Evolutionary conservation across 768 basidiomycete species (phyloP), one percentile per base, ranked within the genome.

Genomic region (Agaricus subrufescens): DNA sequence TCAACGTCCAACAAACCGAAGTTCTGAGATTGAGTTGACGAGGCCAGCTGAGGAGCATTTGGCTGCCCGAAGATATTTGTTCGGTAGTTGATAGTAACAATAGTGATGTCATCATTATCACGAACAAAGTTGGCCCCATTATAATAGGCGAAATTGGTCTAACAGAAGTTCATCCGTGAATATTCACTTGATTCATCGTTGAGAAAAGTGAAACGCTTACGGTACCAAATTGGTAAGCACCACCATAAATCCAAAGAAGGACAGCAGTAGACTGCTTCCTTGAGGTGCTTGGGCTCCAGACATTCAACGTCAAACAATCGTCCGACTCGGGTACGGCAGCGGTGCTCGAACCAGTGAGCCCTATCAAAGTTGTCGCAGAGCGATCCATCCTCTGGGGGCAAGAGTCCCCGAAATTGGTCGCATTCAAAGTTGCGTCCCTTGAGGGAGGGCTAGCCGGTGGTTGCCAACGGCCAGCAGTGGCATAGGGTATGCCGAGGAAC

Each of bases 41-140:
- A 60, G 31, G 56, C 57, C 26, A 73, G 68, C 51, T 75, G 73
- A n/a, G 75, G 73, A 7, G 74, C 73, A 47, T 66, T 69, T 0
- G 75, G 75, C 52, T 69, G 69, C 3, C 73, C 73, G 50, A 76
- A 74, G 19, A 75, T 70, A 48, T 74, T 74, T 9, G 67, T 58
- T n/a, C 75, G 66, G 54, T 76, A 74, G 56, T 75, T 76, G 60
- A 73, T 68, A 0, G 69, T 67, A 10, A 75, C 72, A 30, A 73
- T 54, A 0, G 67, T 66, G 54, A 74, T 65, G 48, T 73, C 71
- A 37, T 72, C 69, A 30, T 69, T 58, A 40, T 70, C 68, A 29
- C 62, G 58, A 14, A 73, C 73, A 37, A 74, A 59, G 30, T 65
- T 69, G 23, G 65, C 44, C 1, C 71, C 73, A 31, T 67, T 51